Evolutionary conservation across 805 yeast genomes (phyloP).

Genomic region (Debaryomyces maramus): DNA sequence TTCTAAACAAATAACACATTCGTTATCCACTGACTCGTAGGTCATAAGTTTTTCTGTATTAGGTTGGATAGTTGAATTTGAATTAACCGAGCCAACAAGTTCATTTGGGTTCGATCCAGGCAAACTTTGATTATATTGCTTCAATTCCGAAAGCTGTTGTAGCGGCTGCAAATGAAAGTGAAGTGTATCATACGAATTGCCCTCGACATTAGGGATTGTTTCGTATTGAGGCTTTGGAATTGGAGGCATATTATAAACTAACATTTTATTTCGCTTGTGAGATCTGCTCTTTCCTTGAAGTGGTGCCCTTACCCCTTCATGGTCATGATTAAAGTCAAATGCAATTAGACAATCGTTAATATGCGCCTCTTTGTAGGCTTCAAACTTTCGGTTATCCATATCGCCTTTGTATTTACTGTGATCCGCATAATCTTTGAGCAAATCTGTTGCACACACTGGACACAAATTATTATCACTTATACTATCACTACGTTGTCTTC

Average conservation of each 20-base stretch:
- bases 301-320: conserved; percentile 43
- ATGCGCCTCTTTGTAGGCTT: conserved; percentile 58
- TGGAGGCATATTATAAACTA: conserved; percentile 66
- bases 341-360: conserved; percentile 72
- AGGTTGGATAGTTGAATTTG: conserved; percentile 19
- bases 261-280: conserved; percentile 70
- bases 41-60: conserved; percentile 12
- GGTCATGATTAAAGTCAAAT: conserved; percentile 61
- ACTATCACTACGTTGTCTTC: conserved; percentile 16
- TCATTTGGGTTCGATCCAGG: not conserved
- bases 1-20: conserved; percentile 94
- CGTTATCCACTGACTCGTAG: conserved; percentile 50
- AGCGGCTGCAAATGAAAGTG: not conserved
- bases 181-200: conserved; percentile 18
- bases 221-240: conserved; percentile 42
- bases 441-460: conserved; percentile 40
- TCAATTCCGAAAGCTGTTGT: conserved; percentile 2
- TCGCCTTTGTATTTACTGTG: conserved; percentile 13
- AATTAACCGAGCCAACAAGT: conserved; percentile 20
- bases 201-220: conserved; percentile 19
- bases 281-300: conserved; percentile 10
- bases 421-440: conserved; percentile 22
- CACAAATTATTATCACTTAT: conserved; percentile 36
- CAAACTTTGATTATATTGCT: conserved; percentile 1
- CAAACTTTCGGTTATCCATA: conserved; percentile 21